Evolutionary conservation across 495 filamentous ascomycete genomes (phyloP).

Genomic region (Daldinia childiae): DNA sequence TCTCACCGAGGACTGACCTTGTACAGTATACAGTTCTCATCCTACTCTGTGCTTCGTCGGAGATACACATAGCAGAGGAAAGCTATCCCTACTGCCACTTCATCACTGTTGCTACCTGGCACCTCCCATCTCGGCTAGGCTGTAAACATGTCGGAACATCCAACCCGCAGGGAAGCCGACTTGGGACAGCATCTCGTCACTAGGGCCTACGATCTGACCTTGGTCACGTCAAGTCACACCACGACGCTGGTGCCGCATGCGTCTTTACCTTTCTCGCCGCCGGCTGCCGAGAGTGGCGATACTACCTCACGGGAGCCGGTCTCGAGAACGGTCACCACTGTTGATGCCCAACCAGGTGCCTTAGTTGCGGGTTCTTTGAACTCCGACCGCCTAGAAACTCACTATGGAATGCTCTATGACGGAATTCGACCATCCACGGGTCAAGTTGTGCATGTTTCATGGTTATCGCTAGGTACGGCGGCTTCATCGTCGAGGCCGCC

Average conservation of each 20-base stretch:
- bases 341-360: slow-evolving; percentile 49
- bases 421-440: slow-evolving; percentile 33
- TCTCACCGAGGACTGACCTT: slow-evolving; percentile 38
- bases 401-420: slow-evolving; percentile 14
- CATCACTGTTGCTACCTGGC: slow-evolving; percentile 33
- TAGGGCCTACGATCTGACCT: slow-evolving; percentile 41
- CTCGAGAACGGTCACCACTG: slow-evolving; percentile 42
- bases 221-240: slow-evolving; percentile 37
- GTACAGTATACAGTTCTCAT: slow-evolving; percentile 27
- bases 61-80: slow-evolving; percentile 16
- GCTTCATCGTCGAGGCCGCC: slow-evolving; percentile 19
- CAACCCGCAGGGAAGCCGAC: slow-evolving; percentile 12
- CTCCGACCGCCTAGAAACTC: slow-evolving; percentile 31
- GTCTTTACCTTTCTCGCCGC: slow-evolving; percentile 33
- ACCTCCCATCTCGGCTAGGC: slow-evolving; percentile 16
- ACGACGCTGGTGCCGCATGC: slow-evolving; percentile 25
- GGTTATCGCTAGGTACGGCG: slow-evolving; percentile 23
- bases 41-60: neutral
- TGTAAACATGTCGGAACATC: slow-evolving; percentile 32
- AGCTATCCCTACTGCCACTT: slow-evolving; percentile 36
- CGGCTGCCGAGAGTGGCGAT: slow-evolving; percentile 43
- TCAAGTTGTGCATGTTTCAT: slow-evolving; percentile 25
- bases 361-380: slow-evolving; percentile 32
- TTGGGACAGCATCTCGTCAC: slow-evolving; percentile 29
- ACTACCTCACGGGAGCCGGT: slow-evolving; percentile 42